These are phyloP conservation scores for Penicillium cataractarum DNA, from an alignment of 495 filamentous ascomycete species.

Conservation along the genomic window DNA sequence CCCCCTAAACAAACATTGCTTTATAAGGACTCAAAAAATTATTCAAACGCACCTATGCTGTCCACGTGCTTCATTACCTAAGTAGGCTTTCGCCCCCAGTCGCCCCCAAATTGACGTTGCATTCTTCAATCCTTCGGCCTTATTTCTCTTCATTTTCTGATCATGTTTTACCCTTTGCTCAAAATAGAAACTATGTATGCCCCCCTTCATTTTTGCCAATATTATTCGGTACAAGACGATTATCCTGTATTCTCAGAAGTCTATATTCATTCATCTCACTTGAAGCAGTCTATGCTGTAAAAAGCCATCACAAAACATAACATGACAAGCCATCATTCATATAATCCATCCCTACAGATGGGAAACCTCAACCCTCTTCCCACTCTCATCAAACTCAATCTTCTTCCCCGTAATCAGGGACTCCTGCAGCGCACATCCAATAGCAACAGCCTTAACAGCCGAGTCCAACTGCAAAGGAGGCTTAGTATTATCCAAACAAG, in stretches of 20 bases:
- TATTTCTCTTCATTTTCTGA: too few species aligned
- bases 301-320: not conserved
- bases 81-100: too few species aligned
- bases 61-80: too few species aligned
- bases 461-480: conserved; percentile 49
- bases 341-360: conserved; percentile 11
- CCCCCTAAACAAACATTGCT: too few species aligned
- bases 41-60: too few species aligned
- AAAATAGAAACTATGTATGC: too few species aligned
- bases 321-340: not conserved
- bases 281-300: not conserved
- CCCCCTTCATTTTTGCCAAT: too few species aligned
- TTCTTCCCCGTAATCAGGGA: conserved; percentile 40
- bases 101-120: too few species aligned
- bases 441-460: conserved; percentile 36
- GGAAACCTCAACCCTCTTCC: conserved; percentile 25
- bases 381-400: conserved; percentile 41
- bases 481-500: conserved; percentile 51
- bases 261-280: not conserved
- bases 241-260: not conserved
- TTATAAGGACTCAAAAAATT: too few species aligned
- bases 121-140: too few species aligned
- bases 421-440: conserved; percentile 43
- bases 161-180: too few species aligned
- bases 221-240: too few species aligned